Base-by-base conservation (phyloP, 2,329 filamentous ascomycete genomes). In the Pseudomassariella vexata region DNA sequence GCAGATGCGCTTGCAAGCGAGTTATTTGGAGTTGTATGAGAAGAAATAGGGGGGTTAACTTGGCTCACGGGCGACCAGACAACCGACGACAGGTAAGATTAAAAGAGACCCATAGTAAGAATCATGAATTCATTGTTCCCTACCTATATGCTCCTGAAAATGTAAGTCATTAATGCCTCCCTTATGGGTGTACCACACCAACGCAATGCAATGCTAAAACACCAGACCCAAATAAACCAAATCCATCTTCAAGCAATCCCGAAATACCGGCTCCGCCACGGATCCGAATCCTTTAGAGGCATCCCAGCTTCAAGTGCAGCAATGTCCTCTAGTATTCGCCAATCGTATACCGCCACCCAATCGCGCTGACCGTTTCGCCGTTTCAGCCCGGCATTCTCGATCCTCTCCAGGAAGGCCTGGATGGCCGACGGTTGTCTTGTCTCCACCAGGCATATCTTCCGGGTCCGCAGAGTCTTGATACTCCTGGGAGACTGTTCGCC, bases 1-100 rank as follows among this genome's bases (percentile, higher is more conserved):
- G 35, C 63, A 70, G 42, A 76, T 76, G 65, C 63, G 78, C 34
- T 54, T 83, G 32, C 68, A 61, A 39, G 76, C 69, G 14, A 79
- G 67, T 7, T 82, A 82, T 48, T 48, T 69, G 7, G 59, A 66
- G 15, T 39, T 80, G 44, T 80, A 80, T 19, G 59, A 66, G 15
- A 53, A 63, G 32, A n/a, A n/a, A n/a, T n/a, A n/a, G n/a, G n/a
- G n/a, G n/a, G n/a, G n/a, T n/a, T n/a, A n/a, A n/a, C n/a, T n/a
- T n/a, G n/a, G n/a, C n/a, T n/a, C n/a, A n/a, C n/a, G n/a, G n/a
- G n/a, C n/a, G n/a, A n/a, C n/a, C n/a, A n/a, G n/a, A n/a, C n/a
- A n/a, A n/a, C n/a, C n/a, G n/a, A n/a, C n/a, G n/a, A n/a, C n/a
- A n/a, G n/a, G n/a, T n/a, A n/a, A n/a, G n/a, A n/a, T n/a, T n/a